These are phyloP conservation scores for Candida sp. DNA, from an alignment of 1,139 yeast genomes.

Conservation along the genomic window DNA sequence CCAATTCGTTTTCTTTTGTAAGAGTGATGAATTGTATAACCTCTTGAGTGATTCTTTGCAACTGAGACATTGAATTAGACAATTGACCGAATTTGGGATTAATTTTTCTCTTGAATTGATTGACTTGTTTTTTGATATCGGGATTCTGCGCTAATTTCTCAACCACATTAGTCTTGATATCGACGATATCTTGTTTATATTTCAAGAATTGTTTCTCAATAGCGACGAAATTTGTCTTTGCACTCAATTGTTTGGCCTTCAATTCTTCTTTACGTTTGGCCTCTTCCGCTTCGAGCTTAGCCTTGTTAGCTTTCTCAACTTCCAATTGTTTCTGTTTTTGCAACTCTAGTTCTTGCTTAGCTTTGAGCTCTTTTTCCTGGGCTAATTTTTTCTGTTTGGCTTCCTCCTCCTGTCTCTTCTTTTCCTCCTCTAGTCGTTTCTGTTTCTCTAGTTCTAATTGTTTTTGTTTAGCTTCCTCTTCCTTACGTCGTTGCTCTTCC, in stretches of 20 bases:
- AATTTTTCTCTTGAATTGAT: slow-evolving; percentile 59
- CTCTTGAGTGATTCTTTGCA: slow-evolving; percentile 49
- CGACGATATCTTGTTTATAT: slow-evolving; percentile 53
- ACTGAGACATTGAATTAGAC: slow-evolving; percentile 65
- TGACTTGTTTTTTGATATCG: slow-evolving; percentile 40
- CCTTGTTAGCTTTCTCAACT: slow-evolving; percentile 9
- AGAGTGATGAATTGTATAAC: slow-evolving; percentile 46
- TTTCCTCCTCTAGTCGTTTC: slow-evolving; percentile 9
- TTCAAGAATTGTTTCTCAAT: slow-evolving; percentile 48
- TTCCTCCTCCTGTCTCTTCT: slow-evolving; percentile 12
- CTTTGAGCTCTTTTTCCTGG: slow-evolving; percentile 9
- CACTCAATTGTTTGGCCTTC: slow-evolving; percentile 11
- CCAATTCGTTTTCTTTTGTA: slow-evolving; percentile 42
- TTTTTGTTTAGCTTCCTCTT: slow-evolving; percentile 13
- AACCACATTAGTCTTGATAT: slow-evolving; percentile 59
- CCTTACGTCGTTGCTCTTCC: slow-evolving; percentile 8
- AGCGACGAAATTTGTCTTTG: slow-evolving; percentile 28
- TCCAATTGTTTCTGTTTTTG: slow-evolving; percentile 12
- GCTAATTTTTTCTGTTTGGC: slow-evolving; percentile 11
- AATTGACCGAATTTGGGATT: slow-evolving; percentile 92
- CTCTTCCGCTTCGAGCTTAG: slow-evolving; percentile 12
- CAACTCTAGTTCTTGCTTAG: slow-evolving; percentile 11
- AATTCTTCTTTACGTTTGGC: slow-evolving; percentile 10
- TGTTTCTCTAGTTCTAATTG: slow-evolving; percentile 8
- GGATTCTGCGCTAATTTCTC: slow-evolving; percentile 41